These are phyloP conservation scores for Boletellus deceptivus DNA, from an alignment of 1,284 basidiomycete species.

Conservation along the genomic window DNA sequence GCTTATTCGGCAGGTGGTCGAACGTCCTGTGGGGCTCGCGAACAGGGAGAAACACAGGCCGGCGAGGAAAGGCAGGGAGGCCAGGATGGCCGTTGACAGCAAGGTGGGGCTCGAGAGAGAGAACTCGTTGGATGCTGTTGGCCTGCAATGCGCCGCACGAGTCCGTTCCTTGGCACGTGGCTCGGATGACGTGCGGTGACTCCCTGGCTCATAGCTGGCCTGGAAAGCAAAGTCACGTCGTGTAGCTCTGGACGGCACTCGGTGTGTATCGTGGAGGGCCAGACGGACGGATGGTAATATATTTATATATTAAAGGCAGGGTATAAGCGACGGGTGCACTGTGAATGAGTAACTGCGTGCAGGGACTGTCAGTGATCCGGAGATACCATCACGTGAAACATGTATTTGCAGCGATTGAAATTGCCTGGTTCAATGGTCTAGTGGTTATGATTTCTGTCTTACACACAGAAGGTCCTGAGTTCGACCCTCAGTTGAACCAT, in stretches of 20 bases:
- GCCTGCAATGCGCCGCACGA: conserved; percentile 9
- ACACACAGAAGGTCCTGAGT: conserved; percentile 65
- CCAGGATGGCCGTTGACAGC: neutral
- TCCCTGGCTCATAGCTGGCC: no score
- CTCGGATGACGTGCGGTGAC: neutral
- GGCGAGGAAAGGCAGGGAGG: neutral
- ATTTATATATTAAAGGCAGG: no score
- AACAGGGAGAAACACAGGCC: neutral
- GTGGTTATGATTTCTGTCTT: conserved; percentile 63
- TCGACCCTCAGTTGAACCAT: conserved; percentile 60
- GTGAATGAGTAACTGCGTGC: no score
- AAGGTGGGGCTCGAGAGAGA: conserved; percentile 4
- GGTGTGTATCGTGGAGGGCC: no score
- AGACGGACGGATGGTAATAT: no score
- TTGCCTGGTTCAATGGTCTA: conserved; percentile 48
- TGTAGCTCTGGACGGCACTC: no score
- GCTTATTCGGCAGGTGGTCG: neutral
- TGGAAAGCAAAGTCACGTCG: no score
- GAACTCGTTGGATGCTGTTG: neutral
- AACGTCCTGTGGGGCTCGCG: neutral
- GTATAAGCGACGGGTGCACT: no score
- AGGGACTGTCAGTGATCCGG: no score
- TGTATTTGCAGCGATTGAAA: no score
- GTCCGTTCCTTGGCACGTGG: conserved; percentile 15
- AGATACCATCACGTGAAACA: no score